Base-by-base conservation (phyloP, 495 filamentous ascomycete species). In the Xylaria curta region DNA sequence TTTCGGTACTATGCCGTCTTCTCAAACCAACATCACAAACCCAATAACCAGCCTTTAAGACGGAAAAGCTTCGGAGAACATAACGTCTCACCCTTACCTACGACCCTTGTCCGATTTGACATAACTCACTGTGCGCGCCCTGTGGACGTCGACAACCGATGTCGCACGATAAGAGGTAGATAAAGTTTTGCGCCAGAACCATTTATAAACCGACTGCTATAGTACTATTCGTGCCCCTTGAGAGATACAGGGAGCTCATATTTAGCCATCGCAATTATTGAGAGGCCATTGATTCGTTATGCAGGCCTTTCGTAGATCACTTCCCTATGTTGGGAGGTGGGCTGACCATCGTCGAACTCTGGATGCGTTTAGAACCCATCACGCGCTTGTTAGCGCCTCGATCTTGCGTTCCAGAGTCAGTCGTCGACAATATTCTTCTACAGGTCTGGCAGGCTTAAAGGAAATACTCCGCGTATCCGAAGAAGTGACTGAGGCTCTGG, bases 401-500 rank as follows among this genome's bases (percentile, higher is more conserved):
- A 74, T 76, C 63, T 72, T 74, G 13, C 68, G 36, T 31, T 74
- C 73, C 13, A 53, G 62, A 51, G 71, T 63, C 33, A 56, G 74
- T 24, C 60, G 8, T 31, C 72, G 66, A 59, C 9, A 28, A 40
- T 72, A 76, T 60, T 64, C 54, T 6, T 56, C 66, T 17, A 56
- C 72, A 24, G 72, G 68, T 59, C 51, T 70, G 36, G 68, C 77
- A 24, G 76, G 74, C 65, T 73, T 86, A 53, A 88, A 84, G 76
- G 85, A 82, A 61, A 88, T 93, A 75, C 85, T 97, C 68, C 84
- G 85, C 63, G 82, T 98, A 68, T 97, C 94, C 8, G 89, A 93
- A 72, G 95, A 98, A 78, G 90, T 99, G 17, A 85, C 84, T 51
- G 89, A 91, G 75, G 96, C 95, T 61, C 71, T 98, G 31, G 82